phyloP scores from a whole-genome alignment of 2,329 filamentous ascomycete genomes.

The Verticillium tricorpus region DNA sequence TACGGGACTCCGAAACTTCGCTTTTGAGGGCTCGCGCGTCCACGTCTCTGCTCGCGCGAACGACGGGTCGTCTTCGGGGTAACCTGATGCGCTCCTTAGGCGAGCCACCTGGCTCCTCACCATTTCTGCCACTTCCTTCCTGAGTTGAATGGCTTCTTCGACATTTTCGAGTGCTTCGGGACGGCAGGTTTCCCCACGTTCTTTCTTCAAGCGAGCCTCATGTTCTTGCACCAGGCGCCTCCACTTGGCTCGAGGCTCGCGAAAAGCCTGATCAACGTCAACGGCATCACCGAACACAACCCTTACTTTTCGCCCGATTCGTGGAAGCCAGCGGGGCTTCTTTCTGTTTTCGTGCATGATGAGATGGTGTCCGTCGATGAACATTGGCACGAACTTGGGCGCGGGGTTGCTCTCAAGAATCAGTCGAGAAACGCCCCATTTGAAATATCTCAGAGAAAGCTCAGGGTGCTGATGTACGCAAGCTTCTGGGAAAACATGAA shows the following conservation, averaged over 20 bases:
- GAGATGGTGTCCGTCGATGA: conserved; percentile 83
- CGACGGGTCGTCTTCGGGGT: conserved; percentile 75
- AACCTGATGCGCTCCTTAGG: conserved; percentile 66
- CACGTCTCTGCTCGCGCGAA: conserved; percentile 78
- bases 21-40: conserved; percentile 46
- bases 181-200: conserved; percentile 47
- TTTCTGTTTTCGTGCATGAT: conserved; percentile 81
- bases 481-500: conserved; percentile 95
- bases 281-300: conserved; percentile 77
- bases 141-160: conserved; percentile 64
- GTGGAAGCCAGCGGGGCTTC: conserved; percentile 78
- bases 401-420: conserved; percentile 86
- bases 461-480: conserved; percentile 83
- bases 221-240: conserved; percentile 51
- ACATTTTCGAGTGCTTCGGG: conserved; percentile 63
- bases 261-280: conserved; percentile 70
- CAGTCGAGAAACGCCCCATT: conserved; percentile 89
- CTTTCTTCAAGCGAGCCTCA: conserved; percentile 28
- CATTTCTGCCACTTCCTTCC: conserved; percentile 74
- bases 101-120: conserved; percentile 78
- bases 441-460: conserved; percentile 88
- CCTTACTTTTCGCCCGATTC: conserved; percentile 64
- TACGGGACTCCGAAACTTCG: conserved; percentile 48
- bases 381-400: conserved; percentile 89
- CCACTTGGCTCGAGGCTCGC: conserved; percentile 73